These are phyloP conservation scores for Solanum boliviense DNA, from an alignment of 257 asterid species.

Conservation along the genomic window DNA sequence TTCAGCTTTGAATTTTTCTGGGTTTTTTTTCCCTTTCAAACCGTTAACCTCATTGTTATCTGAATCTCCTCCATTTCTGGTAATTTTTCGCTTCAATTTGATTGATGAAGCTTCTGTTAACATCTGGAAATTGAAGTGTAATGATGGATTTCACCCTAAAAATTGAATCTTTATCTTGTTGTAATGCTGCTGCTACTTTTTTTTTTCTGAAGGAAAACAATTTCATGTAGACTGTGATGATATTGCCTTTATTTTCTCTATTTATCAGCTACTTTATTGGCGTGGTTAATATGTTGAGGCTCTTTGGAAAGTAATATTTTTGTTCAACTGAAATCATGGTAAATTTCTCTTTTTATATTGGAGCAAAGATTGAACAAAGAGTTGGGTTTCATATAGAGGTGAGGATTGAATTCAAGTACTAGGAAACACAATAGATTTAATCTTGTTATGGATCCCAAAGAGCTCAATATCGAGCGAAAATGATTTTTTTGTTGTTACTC, in stretches of 20 bases:
- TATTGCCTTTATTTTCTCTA: neutral
- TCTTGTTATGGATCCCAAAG: neutral
- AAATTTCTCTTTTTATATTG: neutral
- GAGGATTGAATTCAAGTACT: neutral
- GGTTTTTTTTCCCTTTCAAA: neutral
- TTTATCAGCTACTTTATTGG: neutral
- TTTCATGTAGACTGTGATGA: neutral
- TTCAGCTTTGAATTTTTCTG: neutral
- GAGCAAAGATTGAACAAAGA: neutral
- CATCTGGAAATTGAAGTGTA: no score
- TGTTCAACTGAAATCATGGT: neutral
- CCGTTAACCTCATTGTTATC: neutral
- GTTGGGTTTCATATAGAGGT: neutral
- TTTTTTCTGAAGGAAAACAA: neutral
- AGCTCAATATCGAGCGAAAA: neutral
- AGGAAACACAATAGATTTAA: neutral
- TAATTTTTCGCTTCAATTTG: neutral
- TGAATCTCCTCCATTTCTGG: neutral
- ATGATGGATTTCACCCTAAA: neutral
- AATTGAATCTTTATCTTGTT: neutral
- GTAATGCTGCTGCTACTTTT: neutral
- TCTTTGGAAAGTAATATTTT: neutral
- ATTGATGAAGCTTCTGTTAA: neutral
- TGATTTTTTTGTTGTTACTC: neutral
- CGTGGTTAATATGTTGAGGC: neutral